Base-by-base conservation (phyloP, 2,329 filamentous ascomycete genomes). In the Trichophyton verrucosum region DNA sequence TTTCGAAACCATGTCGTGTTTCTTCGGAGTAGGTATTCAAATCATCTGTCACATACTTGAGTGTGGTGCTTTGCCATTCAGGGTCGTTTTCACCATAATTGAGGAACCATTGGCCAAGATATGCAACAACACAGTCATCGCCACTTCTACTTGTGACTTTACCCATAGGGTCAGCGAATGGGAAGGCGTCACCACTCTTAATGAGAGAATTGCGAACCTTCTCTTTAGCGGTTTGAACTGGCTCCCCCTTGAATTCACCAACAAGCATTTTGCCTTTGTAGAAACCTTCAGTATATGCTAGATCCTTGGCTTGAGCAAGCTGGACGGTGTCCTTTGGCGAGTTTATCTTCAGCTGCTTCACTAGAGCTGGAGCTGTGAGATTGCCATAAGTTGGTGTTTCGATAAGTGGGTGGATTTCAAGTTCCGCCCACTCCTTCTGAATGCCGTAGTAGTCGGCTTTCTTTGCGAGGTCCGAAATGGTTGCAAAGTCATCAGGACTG, bases 361-460 rank as follows among this genome's bases (percentile, higher is more conserved):
- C 88, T 62, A 99, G 78, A 68, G 85, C 82, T 65, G 88, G 86
- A 0, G 94, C 94, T 57, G 88, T 88, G 62, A 95, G 80, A 68
- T 96, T 86, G 60, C 90, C 91, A 69, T 92, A 96, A 1, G 84
- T 85, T 0, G 92, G 91, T 0, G 94, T 97, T 62, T 90, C 81
- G 65, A 96, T 95, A 67, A 99, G 87, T 59, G 94, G 90, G 63
- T 90, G 72, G 61, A 96, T 92, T 65, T 96, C 89, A 60, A 92
- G 79, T 71, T 95, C 88, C 2, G 88, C 91, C 94, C 94, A 99
- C 73, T 96, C 91, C 77, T 95, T 94, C 78, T 96, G 82, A 72
- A 99, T 97, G 58, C 88, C 87, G 74, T 99, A 96, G 79, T 89
- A 97, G 6, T 95, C 92, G 0, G 92, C 83, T 80, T 99, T 99